These are phyloP conservation scores for Pseudophaeomoniella oleicola DNA, from an alignment of 2,329 filamentous ascomycete species.

Conservation along the genomic window DNA sequence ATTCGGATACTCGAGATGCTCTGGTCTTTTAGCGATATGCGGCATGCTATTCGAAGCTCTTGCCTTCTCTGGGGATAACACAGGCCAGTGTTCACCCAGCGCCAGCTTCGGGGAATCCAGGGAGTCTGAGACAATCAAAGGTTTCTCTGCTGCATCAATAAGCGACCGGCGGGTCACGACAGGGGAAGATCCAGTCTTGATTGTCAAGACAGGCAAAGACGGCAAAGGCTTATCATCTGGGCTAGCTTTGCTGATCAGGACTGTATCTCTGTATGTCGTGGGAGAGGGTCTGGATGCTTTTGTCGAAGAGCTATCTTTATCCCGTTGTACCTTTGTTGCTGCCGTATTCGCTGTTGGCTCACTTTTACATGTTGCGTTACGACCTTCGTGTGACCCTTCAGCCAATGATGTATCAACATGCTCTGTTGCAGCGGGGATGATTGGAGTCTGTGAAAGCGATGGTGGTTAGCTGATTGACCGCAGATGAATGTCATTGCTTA, in stretches of 20 bases:
- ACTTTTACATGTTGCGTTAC: too few species aligned
- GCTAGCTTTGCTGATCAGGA: conserved; percentile 3
- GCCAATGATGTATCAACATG: too few species aligned
- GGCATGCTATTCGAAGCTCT: neutral
- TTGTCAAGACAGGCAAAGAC: conserved; percentile 13
- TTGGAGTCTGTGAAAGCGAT: too few species aligned
- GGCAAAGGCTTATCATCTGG: conserved; percentile 16
- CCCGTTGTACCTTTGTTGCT: neutral
- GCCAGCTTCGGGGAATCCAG: conserved; percentile 4
- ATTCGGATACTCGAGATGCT: neutral
- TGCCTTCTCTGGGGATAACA: conserved; percentile 8
- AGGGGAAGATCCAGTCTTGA: conserved; percentile 8
- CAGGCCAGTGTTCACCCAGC: conserved; percentile 15
- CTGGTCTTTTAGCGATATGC: neutral
- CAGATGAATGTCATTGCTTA: too few species aligned
- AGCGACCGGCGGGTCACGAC: conserved; percentile 10
- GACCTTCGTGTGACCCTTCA: too few species aligned
- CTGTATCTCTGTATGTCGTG: neutral
- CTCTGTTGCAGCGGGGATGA: too few species aligned
- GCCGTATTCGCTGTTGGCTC: neutral
- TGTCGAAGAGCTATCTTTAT: neutral
- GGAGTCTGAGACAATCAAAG: conserved; percentile 11
- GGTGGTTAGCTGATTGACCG: too few species aligned
- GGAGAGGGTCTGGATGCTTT: neutral
- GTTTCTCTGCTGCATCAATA: conserved; percentile 15